Evolutionary conservation across 768 basidiomycete species (phyloP).

Genomic region (Hericium coralloides): DNA sequence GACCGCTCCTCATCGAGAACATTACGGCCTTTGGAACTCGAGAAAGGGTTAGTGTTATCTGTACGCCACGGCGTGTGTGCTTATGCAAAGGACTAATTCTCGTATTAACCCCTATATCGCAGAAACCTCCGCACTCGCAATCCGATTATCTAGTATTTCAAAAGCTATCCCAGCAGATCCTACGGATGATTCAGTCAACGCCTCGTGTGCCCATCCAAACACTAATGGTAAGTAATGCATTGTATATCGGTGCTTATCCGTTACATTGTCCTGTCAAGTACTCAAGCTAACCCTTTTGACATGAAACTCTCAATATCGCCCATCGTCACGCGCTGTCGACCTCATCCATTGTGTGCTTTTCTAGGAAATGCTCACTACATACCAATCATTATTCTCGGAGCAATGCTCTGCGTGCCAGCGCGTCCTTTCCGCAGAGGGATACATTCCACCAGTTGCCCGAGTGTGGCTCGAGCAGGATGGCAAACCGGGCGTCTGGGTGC

Average conservation of each 20-base stretch:
- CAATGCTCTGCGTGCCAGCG: conserved; percentile 53
- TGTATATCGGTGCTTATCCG: background rate
- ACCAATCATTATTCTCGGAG: conserved; percentile 52
- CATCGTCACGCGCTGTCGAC: background rate
- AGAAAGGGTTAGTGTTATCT: conserved; percentile 41
- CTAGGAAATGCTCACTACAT: conserved; percentile 46
- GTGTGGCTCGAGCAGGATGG: conserved; percentile 32
- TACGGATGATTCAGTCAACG: conserved; percentile 46
- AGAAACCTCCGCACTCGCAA: conserved; percentile 64
- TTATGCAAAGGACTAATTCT: background rate
- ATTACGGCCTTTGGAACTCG: conserved; percentile 66
- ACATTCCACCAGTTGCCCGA: conserved; percentile 64
- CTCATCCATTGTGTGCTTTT: conserved; percentile 1
- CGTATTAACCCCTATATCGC: background rate
- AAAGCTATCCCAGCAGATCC: conserved; percentile 57
- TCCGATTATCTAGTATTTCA: conserved; percentile 60
- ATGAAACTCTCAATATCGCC: background rate
- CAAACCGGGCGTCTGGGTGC: conserved; percentile 34
- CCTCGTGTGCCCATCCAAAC: conserved; percentile 44
- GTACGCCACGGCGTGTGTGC: background rate
- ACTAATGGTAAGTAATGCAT: conserved; percentile 34
- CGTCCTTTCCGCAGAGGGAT: conserved; percentile 60
- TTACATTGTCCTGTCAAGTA: background rate
- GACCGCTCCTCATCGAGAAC: conserved; percentile 45
- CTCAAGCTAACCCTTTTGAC: background rate